Conservation (phyloP, 495 filamentous ascomycete species). For the Trichoderma gamsii region DNA sequence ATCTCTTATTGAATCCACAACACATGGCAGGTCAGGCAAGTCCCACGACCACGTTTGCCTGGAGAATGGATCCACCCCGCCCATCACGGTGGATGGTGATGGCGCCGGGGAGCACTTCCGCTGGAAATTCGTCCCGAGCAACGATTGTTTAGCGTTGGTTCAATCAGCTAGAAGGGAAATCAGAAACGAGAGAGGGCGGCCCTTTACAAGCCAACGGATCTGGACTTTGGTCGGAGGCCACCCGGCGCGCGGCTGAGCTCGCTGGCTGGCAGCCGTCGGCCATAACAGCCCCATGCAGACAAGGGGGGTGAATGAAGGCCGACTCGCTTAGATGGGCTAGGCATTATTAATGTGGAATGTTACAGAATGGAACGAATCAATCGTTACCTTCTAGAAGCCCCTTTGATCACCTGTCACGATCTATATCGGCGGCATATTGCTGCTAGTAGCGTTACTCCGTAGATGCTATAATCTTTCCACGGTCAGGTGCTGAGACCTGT, state of each 20-base stretch:
- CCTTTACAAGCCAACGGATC: background rate
- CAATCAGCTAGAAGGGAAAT: background rate
- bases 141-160: background rate
- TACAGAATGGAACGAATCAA: background rate
- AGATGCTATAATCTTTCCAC: background rate
- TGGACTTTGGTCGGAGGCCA: background rate
- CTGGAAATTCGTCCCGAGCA: background rate
- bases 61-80: background rate
- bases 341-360: background rate
- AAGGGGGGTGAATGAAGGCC: constrained; percentile 3
- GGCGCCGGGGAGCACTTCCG: constrained; percentile 10
- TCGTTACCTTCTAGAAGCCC: constrained; percentile 7
- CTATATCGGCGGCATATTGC: background rate
- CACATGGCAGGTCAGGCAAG: background rate
- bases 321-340: background rate
- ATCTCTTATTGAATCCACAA: background rate
- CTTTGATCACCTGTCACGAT: constrained; percentile 10
- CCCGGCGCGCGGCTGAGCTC: constrained; percentile 4
- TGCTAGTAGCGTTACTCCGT: background rate
- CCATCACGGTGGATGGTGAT: background rate
- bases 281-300: background rate
- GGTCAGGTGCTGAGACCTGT: background rate
- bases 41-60: background rate
- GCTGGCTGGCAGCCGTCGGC: constrained; percentile 10
- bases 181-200: background rate